Percentiles rank a stretch among this genome's conserved stretches.
Conservation (phyloP, 306 rosid species). For the Carpinus fangiana region DNA sequence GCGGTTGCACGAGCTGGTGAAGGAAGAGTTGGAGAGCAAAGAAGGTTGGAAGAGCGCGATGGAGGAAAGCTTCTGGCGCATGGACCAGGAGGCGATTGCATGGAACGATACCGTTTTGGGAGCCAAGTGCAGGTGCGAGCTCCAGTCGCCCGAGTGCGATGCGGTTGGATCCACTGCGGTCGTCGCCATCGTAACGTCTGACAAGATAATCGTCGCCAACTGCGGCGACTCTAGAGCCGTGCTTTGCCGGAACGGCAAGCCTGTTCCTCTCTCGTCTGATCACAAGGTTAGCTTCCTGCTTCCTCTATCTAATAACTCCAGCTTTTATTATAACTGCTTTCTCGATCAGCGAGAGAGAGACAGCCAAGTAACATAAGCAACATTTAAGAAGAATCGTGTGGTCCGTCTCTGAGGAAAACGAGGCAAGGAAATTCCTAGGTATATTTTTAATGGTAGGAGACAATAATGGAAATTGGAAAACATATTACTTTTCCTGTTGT, state of each 20-base stretch:
- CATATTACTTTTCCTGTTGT: not conserved
- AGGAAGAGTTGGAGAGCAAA: slow-evolving; percentile 39
- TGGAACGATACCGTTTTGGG: slow-evolving; percentile 26
- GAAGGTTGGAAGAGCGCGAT: slow-evolving; percentile 44
- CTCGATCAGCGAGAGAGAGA: not conserved
- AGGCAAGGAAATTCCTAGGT: not conserved
- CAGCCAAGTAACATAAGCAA: too few species aligned
- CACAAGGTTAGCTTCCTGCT: slow-evolving; percentile 48
- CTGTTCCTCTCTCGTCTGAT: slow-evolving; percentile 60
- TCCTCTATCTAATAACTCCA: not conserved
- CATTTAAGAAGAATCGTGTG: not conserved
- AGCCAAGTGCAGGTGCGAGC: slow-evolving; percentile 53
- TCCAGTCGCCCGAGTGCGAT: slow-evolving; percentile 57
- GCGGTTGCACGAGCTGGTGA: slow-evolving; percentile 57
- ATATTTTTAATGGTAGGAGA: not conserved
- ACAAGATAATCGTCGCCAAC: slow-evolving; percentile 60
- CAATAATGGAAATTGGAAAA: not conserved
- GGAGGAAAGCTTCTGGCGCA: slow-evolving; percentile 54
- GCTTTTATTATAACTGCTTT: not conserved
- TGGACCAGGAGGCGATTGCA: slow-evolving; percentile 54
- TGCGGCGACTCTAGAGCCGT: slow-evolving; percentile 72
- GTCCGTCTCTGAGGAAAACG: not conserved
- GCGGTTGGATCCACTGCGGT: slow-evolving; percentile 72
- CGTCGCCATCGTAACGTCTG: slow-evolving; percentile 43
- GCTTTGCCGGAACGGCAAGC: slow-evolving; percentile 58